Base-by-base conservation (phyloP, 768 basidiomycete species). In the Coprinopsis cinerea region DNA sequence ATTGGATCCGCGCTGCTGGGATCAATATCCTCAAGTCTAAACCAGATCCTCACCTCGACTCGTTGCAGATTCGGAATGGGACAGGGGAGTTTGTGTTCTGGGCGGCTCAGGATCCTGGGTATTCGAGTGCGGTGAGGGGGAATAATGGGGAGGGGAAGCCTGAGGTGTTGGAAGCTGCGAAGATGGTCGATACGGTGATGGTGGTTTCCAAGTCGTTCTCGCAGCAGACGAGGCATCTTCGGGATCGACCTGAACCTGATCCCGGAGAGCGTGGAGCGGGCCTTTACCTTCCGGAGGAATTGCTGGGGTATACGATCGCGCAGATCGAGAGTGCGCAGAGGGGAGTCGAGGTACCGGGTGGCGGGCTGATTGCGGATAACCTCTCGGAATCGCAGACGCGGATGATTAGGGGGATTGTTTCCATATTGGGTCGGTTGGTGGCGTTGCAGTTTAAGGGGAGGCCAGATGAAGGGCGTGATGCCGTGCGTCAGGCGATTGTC, bases 71-170 rank as follows among this genome's bases (percentile, higher is more conserved):
- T 58, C 73, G 79, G 50, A 89, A 80, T 49, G 88, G 90, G 26
- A 89, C 88, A 0, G 90, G 90, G 24, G 90, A 92, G 58, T 91
- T 92, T 61, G 86, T 84, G 17, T 92, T 92, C 58, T 92, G 90
- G 90, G 78, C 79, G 55, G 87, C 86, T 0, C 88, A 92, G 57
- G 90, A 92, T 61, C 71, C 78, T 6, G 84, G 77, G 5, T 90
- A 88, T 55, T 66, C 74, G 24, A 69, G 69, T 24, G 78, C 76
- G 42, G 66, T 82, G 53, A 76, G 81, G 28, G 69, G 74, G 11
- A 65, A 68, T 22, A 78, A 81, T 23, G 70, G 71, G 39, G 66
- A 70, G 34, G 82, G 82, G 18, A 71, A 70, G 43, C 61, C 70
- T 32, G 81, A 83, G 6, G 74, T 76, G 15, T 65, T 75, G 32